phyloP scores from a whole-genome alignment of 108 stramenopile genomes.

The Licmophora abbreviata region DNA sequence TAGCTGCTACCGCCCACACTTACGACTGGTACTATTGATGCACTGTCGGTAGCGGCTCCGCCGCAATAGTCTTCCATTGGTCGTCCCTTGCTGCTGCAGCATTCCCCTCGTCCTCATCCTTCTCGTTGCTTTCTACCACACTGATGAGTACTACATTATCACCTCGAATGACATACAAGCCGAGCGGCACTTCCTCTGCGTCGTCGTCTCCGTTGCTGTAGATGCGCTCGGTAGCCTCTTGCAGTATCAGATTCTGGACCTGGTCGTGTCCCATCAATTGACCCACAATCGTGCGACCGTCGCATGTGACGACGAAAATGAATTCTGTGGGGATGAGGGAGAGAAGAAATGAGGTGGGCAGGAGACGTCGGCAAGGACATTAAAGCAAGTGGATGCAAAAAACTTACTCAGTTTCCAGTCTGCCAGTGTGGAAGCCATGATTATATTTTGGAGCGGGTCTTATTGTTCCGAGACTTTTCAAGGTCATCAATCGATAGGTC shows the following conservation, averaged over 20 bases:
- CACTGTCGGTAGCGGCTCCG: not conserved
- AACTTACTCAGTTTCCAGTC: conserved; percentile 58
- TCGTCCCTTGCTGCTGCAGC: no score
- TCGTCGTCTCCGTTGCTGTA: conserved; percentile 42
- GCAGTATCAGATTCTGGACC: conserved; percentile 76
- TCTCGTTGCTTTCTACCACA: conserved; percentile 13
- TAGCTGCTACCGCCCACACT: no score
- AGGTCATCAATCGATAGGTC: no score
- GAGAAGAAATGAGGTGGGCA: conserved; percentile 2
- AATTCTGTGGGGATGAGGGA: conserved; percentile 24
- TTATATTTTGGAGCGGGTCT: no score
- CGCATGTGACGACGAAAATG: conserved; percentile 66
- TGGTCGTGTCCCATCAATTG: conserved; percentile 71
- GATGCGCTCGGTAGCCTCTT: conserved; percentile 57
- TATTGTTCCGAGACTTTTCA: no score
- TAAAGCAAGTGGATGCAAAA: not conserved
- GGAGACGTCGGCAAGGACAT: not conserved
- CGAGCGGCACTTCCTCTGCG: conserved; percentile 65
- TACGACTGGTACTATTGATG: no score
- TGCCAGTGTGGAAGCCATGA: conserved; percentile 70
- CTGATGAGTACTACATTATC: conserved; percentile 71
- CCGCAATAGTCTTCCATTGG: not conserved
- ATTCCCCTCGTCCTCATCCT: no score
- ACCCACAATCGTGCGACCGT: conserved; percentile 72
- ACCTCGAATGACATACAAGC: conserved; percentile 72